Base-by-base conservation (phyloP, 2,329 filamentous ascomycete species). In the Magnaporthales sp. region DNA sequence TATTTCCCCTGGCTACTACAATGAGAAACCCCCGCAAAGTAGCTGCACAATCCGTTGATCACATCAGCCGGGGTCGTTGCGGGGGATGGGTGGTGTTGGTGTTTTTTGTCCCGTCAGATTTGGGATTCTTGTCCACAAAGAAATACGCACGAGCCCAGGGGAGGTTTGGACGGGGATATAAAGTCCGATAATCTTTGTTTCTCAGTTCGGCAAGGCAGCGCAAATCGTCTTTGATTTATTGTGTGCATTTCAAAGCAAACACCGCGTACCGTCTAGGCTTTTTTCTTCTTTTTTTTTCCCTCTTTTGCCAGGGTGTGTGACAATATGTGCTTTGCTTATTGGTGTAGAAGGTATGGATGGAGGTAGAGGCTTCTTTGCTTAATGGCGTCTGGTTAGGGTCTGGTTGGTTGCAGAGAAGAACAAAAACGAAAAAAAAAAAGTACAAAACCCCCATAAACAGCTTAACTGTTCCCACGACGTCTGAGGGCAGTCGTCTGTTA, bases 121-220 rank as follows among this genome's bases (percentile, higher is more conserved):
- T 7, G 32, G 32, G 32, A 46, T 46, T 46, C 38, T 46, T 46
- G 19, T 46, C 38, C n/a, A 46, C 9, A 46, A 46, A n/a, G 38
- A n/a, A 46, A 46, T 13, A 46, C 38, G 38, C 38, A 46, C 7
- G 38, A 19, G 38, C 15, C 38, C 13, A 38, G 32, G 32, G 38
- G 31, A 32, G 9, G 38, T n/a, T 46, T 46, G 38, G 38, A 46
- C 38, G 38, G 38, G 38, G 38, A 46, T 46, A 46, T 46, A 46
- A 46, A 46, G 38, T 46, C 38, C 38, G 38, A n/a, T 67, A 70
- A 67, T 70, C 66, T 65, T 66, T 66, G 64, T 65, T 67, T 66
- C 66, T 63, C 64, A 66, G 66, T 67, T 66, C 68, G 66, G 68
- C 64, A 46, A 46, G 69, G 67, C 68, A 68, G 69, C 66, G 68